These are phyloP conservation scores for Apiospora kogelbergensis DNA, from an alignment of 2,329 filamentous ascomycete species.

Conservation along the genomic window DNA sequence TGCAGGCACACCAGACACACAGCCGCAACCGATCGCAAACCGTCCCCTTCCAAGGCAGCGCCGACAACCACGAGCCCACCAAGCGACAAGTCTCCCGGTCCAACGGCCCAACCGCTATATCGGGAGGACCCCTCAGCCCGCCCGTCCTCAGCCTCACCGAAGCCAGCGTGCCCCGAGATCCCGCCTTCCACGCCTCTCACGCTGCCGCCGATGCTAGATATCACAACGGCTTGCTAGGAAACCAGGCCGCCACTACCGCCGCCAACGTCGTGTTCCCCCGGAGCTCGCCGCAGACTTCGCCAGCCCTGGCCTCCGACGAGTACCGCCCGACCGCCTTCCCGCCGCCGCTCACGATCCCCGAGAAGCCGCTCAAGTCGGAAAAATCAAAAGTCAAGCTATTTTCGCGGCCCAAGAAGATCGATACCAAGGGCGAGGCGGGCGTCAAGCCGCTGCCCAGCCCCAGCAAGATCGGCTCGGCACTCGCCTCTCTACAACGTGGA, in stretches of 20 bases:
- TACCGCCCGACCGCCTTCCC: constrained; percentile 34
- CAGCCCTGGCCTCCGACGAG: constrained; percentile 38
- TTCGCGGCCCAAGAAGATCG: constrained; percentile 74
- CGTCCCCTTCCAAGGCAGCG: constrained; percentile 55
- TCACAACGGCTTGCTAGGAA: constrained; percentile 63
- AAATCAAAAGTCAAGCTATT: constrained; percentile 83
- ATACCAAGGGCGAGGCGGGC: constrained; percentile 66
- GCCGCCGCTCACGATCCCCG: constrained; percentile 42
- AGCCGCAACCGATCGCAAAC: constrained; percentile 73
- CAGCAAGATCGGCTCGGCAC: constrained; percentile 66
- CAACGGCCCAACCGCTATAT: neutral
- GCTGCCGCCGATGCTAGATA: constrained; percentile 40
- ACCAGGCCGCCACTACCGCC: constrained; percentile 65
- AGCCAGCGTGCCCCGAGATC: constrained; percentile 60
- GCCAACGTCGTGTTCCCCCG: constrained; percentile 73
- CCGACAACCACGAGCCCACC: constrained; percentile 41
- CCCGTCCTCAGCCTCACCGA: constrained; percentile 65
- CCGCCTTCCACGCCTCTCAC: constrained; percentile 38
- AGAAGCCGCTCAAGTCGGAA: constrained; percentile 62
- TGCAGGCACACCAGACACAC: constrained; percentile 32
- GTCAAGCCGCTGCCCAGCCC: constrained; percentile 71
- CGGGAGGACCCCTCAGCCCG: constrained; percentile 54
- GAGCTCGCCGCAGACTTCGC: constrained; percentile 53
- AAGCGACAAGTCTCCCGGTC: constrained; percentile 25
- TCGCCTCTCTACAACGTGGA: constrained; percentile 63